Evolutionary conservation across 768 basidiomycete species (phyloP), one percentile per base, ranked within the genome.

Genomic region (Russula ochroleuca): DNA sequence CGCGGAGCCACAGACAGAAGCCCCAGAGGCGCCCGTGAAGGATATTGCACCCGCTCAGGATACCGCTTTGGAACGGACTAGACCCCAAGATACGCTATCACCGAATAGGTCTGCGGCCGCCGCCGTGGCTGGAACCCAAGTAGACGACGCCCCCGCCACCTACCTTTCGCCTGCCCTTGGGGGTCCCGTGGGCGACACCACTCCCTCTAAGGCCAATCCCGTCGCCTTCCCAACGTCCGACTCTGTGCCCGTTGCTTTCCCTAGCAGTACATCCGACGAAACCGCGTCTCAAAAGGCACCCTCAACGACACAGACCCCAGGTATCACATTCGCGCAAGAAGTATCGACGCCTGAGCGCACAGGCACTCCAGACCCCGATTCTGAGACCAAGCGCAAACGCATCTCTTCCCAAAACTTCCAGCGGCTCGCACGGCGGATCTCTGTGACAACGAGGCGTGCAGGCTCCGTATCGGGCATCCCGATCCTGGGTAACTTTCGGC

Each of bases 391-490:
- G 77, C 80, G 90, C 65, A 90, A 87, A 71, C 83, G 89, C 21
- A 90, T 89, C 62, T 86, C 89, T 10, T 88, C 89, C 31, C 91
- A 94, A 72, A 92, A 92, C 70, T 90, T 94, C 79, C 89, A 91
- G 72, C 82, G 89, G 19, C 71, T 93, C 41, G 91, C 90, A 17
- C 78, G 89, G 64, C 79, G 84, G 65, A 86, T 93, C 60, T 91
- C 90, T 11, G 73, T 89, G 49, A 81, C 78, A 33, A 81, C 85
- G 0, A 80, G 82, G 51, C 81, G 85, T 31, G 81, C 83, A 66
- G 82, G 69, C 19, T 71, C 71, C n/a, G 40, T 51, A 40, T 68
- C 81, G 19, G 80, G 79, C 9, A 80, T 83, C 31, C 76, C 73
- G 2, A 75, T 77, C 41, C 69, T 81, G 40, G 73, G 83, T 55